A percentile compares a stretch with the other conserved stretches of the same genome.
Conservation (phyloP, 2,329 filamentous ascomycete species). For the Talaromyces sp. region DNA sequence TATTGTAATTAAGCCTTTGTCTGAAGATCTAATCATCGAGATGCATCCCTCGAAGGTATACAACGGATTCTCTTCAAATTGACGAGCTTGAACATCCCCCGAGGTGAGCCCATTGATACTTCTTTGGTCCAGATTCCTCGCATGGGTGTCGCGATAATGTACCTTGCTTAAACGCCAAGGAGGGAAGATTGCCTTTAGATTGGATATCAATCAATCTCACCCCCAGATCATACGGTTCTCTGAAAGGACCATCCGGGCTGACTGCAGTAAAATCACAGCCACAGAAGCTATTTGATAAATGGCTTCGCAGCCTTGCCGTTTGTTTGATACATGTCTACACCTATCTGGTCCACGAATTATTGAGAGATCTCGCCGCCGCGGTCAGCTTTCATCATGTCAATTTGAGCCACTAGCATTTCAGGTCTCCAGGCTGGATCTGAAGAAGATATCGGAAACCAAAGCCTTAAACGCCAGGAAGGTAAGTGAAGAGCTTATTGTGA, state of each 20-base stretch:
- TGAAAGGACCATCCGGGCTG: constrained; percentile 62
- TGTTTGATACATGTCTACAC: constrained; percentile 93
- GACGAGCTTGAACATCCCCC: constrained; percentile 72
- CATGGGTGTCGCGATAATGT: constrained; percentile 95
- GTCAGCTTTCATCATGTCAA: constrained; percentile 85
- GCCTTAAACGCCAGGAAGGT: constrained; percentile 67
- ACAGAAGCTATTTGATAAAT: constrained; percentile 67
- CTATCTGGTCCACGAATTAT: constrained; percentile 80
- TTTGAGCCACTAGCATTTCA: constrained; percentile 71
- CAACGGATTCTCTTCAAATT: constrained; percentile 81
- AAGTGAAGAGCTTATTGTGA: constrained; percentile 76
- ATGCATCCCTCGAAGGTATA: constrained; percentile 90
- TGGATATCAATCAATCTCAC: constrained; percentile 84
- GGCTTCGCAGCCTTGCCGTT: constrained; percentile 81
- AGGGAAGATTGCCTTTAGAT: constrained; percentile 84
- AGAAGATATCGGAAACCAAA: constrained; percentile 75
- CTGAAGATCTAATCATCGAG: constrained; percentile 92
- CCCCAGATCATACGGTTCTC: constrained; percentile 79
- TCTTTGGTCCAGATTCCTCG: constrained; percentile 84
- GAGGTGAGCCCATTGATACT: constrained; percentile 79
- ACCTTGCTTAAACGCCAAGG: constrained; percentile 88
- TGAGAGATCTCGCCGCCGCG: constrained; percentile 75
- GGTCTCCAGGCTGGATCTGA: constrained; percentile 80
- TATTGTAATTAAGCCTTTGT: constrained; percentile 83
- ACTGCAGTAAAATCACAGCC: constrained; percentile 61